phyloP scores from a whole-genome alignment of 1,284 basidiomycete genomes.

The Flammula alnicola region DNA sequence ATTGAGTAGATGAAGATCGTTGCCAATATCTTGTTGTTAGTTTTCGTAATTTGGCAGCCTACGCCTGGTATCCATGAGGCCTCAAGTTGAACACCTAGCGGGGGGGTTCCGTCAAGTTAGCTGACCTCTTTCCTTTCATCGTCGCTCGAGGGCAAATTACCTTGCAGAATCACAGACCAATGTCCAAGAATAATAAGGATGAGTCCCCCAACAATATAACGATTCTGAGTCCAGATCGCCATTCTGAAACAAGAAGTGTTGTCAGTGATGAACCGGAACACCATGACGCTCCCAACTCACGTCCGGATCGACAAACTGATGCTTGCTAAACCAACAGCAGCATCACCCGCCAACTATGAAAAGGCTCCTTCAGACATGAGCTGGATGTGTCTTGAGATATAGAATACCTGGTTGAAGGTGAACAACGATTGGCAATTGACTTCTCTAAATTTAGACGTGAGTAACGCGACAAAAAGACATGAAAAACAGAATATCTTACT shows the following conservation, averaged over 20 bases:
- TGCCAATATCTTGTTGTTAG: conserved; percentile 61
- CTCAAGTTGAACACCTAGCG: conserved; percentile 58
- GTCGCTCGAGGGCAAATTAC: conserved; percentile 32
- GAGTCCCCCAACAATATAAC: conserved; percentile 54
- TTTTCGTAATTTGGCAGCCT: conserved; percentile 59
- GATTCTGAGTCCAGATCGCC: conserved; percentile 67
- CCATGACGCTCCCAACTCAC: conserved; percentile 41
- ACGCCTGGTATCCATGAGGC: conserved; percentile 52
- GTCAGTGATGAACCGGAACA: conserved; percentile 2
- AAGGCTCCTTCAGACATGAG: conserved; percentile 32
- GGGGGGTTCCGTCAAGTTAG: background rate
- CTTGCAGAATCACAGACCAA: conserved; percentile 76
- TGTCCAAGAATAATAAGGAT: conserved; percentile 66
- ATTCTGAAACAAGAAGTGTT: conserved; percentile 41
- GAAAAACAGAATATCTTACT: conserved; percentile 36
- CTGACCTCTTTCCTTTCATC: too few species aligned
- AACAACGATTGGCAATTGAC: conserved; percentile 71
- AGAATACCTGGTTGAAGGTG: conserved; percentile 65
- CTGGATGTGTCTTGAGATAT: background rate
- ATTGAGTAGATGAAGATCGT: conserved; percentile 74
- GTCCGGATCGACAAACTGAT: conserved; percentile 80
- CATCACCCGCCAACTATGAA: conserved; percentile 67
- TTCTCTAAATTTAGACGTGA: conserved; percentile 37
- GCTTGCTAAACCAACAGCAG: conserved; percentile 72
- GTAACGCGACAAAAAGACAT: background rate